Conservation (phyloP, 495 filamentous ascomycete genomes). For the Glarea lozoyensis region DNA sequence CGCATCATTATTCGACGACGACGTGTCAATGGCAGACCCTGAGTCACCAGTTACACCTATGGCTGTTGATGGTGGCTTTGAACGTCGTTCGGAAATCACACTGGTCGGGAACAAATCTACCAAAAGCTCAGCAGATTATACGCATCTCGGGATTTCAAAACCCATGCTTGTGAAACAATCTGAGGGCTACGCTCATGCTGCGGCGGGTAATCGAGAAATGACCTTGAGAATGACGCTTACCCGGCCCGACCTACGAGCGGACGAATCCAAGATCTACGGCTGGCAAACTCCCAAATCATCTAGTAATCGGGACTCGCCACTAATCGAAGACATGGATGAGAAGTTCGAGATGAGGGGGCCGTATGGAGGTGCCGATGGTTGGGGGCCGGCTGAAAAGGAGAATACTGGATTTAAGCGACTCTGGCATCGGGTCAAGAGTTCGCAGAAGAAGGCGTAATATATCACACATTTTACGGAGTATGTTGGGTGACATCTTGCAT, state of each 20-base stretch:
- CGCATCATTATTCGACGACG: constrained; percentile 38
- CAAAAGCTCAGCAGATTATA: constrained; percentile 19
- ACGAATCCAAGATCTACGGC: constrained; percentile 54
- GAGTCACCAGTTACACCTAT: constrained; percentile 45
- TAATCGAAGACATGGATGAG: constrained; percentile 16
- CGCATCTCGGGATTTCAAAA: constrained; percentile 15
- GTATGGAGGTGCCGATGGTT: constrained; percentile 27
- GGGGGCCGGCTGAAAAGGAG: constrained; percentile 34
- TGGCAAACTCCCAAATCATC: constrained; percentile 45
- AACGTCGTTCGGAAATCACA: constrained; percentile 4
- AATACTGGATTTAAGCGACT: constrained; percentile 43
- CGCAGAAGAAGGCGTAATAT: constrained; percentile 16
- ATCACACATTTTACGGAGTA: background rate
- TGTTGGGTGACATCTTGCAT: no score
- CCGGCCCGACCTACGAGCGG: constrained; percentile 69
- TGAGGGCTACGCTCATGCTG: constrained; percentile 42
- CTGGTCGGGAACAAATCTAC: constrained; percentile 1
- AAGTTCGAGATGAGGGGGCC: constrained; percentile 18
- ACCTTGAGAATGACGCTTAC: constrained; percentile 92
- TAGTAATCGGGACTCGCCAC: constrained; percentile 32
- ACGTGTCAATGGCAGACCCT: constrained; percentile 38
- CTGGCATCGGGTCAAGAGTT: constrained; percentile 39
- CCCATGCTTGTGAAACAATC: constrained; percentile 20
- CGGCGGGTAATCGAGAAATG: constrained; percentile 71
- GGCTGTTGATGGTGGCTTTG: constrained; percentile 12